A percentile compares a stretch with the other conserved stretches of the same genome.
phyloP scores from a whole-genome alignment of 345 rosid species.

The Erysimum cheiranthoides region DNA sequence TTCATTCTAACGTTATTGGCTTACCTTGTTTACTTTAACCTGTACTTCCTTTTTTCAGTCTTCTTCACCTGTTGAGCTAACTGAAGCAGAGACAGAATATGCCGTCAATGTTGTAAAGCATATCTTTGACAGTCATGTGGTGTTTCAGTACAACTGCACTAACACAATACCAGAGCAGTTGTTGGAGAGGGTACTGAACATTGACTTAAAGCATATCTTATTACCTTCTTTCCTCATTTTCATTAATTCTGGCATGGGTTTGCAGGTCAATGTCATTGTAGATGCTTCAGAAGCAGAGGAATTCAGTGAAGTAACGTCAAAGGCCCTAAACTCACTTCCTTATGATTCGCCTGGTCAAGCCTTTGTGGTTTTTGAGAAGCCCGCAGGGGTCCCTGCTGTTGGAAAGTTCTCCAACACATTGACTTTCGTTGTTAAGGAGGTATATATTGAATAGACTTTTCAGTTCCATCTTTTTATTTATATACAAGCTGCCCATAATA shows the following conservation, averaged over 20 bases:
- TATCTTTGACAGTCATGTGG: conserved; percentile 80
- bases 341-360: conserved; percentile 96
- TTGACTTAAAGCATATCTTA: no score
- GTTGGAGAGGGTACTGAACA: conserved; percentile 77
- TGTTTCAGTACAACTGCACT: conserved; percentile 96
- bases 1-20: no score
- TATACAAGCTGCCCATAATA: no score
- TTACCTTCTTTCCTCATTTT: no score
- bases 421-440: conserved; percentile 94
- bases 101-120: conserved; percentile 94
- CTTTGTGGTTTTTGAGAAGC: conserved; percentile 88
- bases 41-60: conserved; percentile 39
- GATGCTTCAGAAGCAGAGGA: conserved; percentile 95
- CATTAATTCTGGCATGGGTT: no score
- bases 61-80: conserved; percentile 84
- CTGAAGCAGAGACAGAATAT: conserved; percentile 98
- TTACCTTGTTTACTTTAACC: no score
- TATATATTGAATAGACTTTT: conserved; percentile 34
- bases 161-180: conserved; percentile 93
- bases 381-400: conserved; percentile 71
- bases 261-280: conserved; percentile 76
- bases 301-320: conserved; percentile 66
- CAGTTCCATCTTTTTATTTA: not conserved
- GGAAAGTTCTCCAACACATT: conserved; percentile 91
- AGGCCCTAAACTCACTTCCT: conserved; percentile 83